These are phyloP conservation scores for Xylariales sp. DNA, from an alignment of 2,329 filamentous ascomycete species.

Conservation along the genomic window DNA sequence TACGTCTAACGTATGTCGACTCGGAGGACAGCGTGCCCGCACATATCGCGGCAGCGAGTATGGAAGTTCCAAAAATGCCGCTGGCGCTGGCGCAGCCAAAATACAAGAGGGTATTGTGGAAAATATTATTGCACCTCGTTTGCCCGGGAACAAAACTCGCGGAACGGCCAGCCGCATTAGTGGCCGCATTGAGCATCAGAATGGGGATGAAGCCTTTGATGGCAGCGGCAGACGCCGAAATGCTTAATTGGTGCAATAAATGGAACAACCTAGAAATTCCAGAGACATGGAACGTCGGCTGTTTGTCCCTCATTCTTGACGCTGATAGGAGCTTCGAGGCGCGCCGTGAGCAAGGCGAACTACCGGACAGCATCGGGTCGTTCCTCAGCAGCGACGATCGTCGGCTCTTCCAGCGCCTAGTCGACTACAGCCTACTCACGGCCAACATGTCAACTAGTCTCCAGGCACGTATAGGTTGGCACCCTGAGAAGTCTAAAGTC, in stretches of 20 bases:
- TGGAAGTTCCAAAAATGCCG: slow-evolving; percentile 48
- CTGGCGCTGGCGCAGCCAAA: neutral
- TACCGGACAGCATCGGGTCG: slow-evolving; percentile 23
- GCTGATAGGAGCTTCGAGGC: slow-evolving; percentile 55
- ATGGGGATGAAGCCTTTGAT: slow-evolving; percentile 59
- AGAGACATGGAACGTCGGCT: slow-evolving; percentile 62
- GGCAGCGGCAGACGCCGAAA: slow-evolving; percentile 55
- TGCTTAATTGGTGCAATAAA: slow-evolving; percentile 54
- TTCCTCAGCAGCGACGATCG: slow-evolving; percentile 54
- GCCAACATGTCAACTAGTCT: slow-evolving; percentile 59
- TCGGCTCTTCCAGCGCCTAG: slow-evolving; percentile 57
- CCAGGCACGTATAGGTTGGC: slow-evolving; percentile 58
- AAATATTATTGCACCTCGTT: slow-evolving; percentile 44
- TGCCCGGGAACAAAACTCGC: slow-evolving; percentile 61
- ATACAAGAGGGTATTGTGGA: neutral
- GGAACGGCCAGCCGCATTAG: slow-evolving; percentile 57
- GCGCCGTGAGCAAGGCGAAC: slow-evolving; percentile 45
- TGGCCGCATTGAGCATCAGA: slow-evolving; percentile 62
- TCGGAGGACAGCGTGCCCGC: slow-evolving; percentile 56
- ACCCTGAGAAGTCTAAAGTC: slow-evolving; percentile 56
- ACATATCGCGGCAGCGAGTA: slow-evolving; percentile 53
- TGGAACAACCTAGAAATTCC: slow-evolving; percentile 62
- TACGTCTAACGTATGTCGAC: slow-evolving; percentile 58
- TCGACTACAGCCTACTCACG: slow-evolving; percentile 60
- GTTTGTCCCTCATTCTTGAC: slow-evolving; percentile 59